Evolutionary conservation across 2,329 filamentous ascomycete species (phyloP).

Genomic region (Alternaria gansuensis): DNA sequence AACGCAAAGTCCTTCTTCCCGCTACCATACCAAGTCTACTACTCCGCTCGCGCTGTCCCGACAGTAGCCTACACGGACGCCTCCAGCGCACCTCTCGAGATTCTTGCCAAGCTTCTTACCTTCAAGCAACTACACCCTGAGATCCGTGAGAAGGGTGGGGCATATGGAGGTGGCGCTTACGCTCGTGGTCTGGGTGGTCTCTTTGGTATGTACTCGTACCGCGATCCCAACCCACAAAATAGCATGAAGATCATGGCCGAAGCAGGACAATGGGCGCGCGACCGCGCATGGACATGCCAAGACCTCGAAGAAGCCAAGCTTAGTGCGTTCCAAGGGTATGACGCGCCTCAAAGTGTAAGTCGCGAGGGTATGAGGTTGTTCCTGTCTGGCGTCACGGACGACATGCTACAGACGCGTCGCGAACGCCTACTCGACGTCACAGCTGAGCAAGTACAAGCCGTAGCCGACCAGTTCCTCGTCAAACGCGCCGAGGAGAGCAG

Average conservation of each 20-base stretch:
- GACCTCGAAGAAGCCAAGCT: conserved; percentile 97
- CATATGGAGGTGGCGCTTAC: conserved; percentile 92
- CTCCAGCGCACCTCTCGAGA: conserved; percentile 80
- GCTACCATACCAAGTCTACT: conserved; percentile 96
- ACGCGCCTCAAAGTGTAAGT: conserved; percentile 87
- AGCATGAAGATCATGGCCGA: conserved; percentile 84
- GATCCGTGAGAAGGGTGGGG: conserved; percentile 96
- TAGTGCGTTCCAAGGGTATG: conserved; percentile 88
- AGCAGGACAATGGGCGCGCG: conserved; percentile 82
- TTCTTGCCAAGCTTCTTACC: conserved; percentile 89
- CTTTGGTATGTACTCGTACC: conserved; percentile 96
- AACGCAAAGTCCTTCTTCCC: conserved; percentile 84
- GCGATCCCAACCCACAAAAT: conserved; percentile 92
- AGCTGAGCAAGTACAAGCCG: conserved; percentile 78
- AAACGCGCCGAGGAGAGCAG: conserved; percentile 70
- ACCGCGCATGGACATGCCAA: conserved; percentile 80
- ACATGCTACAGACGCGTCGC: conserved; percentile 86
- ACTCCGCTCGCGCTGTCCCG: conserved; percentile 81
- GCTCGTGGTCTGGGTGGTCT: conserved; percentile 80
- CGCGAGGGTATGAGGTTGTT: conserved; percentile 88
- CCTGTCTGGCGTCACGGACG: conserved; percentile 81
- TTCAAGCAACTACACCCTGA: conserved; percentile 98
- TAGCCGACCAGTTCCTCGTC: conserved; percentile 83
- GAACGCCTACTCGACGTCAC: conserved; percentile 88
- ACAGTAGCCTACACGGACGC: conserved; percentile 83